phyloP scores from a whole-genome alignment of 768 basidiomycete species.

The Clitopilus passeckerianus region DNA sequence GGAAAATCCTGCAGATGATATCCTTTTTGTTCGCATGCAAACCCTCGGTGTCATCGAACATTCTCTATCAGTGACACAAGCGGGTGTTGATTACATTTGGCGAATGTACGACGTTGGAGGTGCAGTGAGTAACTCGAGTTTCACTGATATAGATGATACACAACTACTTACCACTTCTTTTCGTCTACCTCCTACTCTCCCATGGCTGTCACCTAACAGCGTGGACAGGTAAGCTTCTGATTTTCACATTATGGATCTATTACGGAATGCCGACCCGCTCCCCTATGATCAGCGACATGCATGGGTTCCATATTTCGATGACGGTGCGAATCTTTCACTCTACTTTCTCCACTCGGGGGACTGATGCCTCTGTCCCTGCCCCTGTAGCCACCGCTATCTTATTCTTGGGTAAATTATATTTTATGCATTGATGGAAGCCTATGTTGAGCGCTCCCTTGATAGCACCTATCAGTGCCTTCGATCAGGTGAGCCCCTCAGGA shows the following conservation, averaged over 20 bases:
- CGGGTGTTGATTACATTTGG: slow-evolving; percentile 66
- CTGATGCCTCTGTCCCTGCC: background rate
- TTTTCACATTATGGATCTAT: background rate
- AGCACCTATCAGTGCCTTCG: slow-evolving; percentile 84
- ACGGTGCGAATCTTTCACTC: slow-evolving; percentile 40
- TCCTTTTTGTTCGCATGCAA: slow-evolving; percentile 75
- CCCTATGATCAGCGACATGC: slow-evolving; percentile 53
- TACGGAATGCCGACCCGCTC: background rate
- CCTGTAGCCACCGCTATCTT: slow-evolving; percentile 72
- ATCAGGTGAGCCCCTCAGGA: slow-evolving; percentile 50
- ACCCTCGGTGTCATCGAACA: slow-evolving; percentile 79
- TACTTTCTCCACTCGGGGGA: background rate
- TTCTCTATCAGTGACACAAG: slow-evolving; percentile 60
- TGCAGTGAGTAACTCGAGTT: slow-evolving; percentile 45
- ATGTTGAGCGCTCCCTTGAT: background rate
- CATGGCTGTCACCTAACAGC: slow-evolving; percentile 25
- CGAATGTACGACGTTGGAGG: slow-evolving; percentile 82
- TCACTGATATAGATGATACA: background rate
- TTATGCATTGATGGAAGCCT: background rate
- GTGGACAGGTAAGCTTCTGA: slow-evolving; percentile 48
- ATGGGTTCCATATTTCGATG: slow-evolving; percentile 85
- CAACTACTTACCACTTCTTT: background rate
- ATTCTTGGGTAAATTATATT: slow-evolving; percentile 43
- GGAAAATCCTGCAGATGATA: slow-evolving; percentile 47
- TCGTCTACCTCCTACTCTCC: background rate